Base-by-base conservation (phyloP, 2,329 filamentous ascomycete species). In the Aureobasidium zeae region DNA sequence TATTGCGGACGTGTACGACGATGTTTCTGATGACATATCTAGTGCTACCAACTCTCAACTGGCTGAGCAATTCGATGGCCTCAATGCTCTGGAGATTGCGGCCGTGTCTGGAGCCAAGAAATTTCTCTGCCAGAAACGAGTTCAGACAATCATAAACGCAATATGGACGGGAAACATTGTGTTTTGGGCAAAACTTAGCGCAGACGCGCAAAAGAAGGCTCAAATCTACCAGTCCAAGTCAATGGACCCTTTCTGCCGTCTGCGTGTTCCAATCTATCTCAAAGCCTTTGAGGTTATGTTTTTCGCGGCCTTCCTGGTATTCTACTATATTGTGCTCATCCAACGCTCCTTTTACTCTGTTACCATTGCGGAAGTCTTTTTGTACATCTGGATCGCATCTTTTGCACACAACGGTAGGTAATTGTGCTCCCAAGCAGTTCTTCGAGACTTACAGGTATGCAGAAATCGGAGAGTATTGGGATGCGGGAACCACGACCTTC, bases 71-170 rank as follows among this genome's bases (percentile, higher is more conserved):
- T 94, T 94, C 58, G 77, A 79, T 25, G 79, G 81, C 13, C 70
- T 94, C 35, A 94, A 91, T 59, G 86, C 86, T 2, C 71, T 96
- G 12, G 86, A 94, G 58, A 88, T 94, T 55, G 86, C 86, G 19
- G 80, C 82, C 33, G 78, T 93, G 15, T 81, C 81, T 10, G 74
- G 84, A 47, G 84, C 85, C 21, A 94, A 94, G 65, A 83, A 83
- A 33, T 93, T 94, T 53, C 72, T 94, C 25, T 81, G 81, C 56
- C 86, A 93, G 60, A 73, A 74, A 48, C 76, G 84, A 2, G 82
- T 93, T 9, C 86, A 94, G 58, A 83, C 82, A 55, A 83, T 93
- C 51, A 77, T 94, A 49, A 81, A 83, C 33, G 83, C 83, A 36
- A 84, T 94, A 43, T 93, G 86, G 86, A 78, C 80, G 50, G 86